Evolutionary conservation across 2,329 filamentous ascomycete species (phyloP), one percentile per base, ranked within the genome.

Genomic region (Fusarium nurragi): DNA sequence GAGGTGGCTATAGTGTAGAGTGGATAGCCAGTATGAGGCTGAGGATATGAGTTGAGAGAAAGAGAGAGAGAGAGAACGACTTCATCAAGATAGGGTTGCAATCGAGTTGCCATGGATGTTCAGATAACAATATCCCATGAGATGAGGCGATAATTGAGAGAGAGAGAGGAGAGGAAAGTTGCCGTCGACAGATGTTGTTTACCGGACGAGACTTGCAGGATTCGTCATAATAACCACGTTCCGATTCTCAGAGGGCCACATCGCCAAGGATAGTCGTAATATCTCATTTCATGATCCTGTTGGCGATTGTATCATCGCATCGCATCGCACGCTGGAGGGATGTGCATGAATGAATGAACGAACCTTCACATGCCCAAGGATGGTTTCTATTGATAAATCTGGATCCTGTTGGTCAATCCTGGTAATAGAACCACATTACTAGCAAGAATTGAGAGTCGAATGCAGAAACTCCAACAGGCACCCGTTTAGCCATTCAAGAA

Each of bases 341-440:
- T 45, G 37, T 44, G 32, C 25, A 41, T 26, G 18, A 52, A 32
- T 23, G 38, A 49, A 34, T n/a, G 34, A 39, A 32, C 50, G 44
- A 41, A 32, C 41, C 55, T 67, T 71, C 68, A 70, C 68, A 70
- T 70, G 67, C 49, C 55, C 54, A 26, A 54, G 44, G n/a, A 41
- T 34, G 38, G 39, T 34, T 53, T 57, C 56, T 45, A 54, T 45
- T 53, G 44, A 48, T 50, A 46, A 37, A 46, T 30, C 22, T 19
- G 38, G 30, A 45, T 55, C 36, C 21, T 39, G 32, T 38, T 58
- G 38, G 41, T 38, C 36, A 44, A 55, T 59, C 41, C 41, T 22
- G 38, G 46, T 34, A 19, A 41, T 37, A 37, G 54, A 43, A 41
- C 54, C 65, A 61, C 52, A 49, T 48, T 45, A 34, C 56, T 65